Conservation (phyloP, 108 stramenopile genomes). For the Hondaea fermentalgiana region DNA sequence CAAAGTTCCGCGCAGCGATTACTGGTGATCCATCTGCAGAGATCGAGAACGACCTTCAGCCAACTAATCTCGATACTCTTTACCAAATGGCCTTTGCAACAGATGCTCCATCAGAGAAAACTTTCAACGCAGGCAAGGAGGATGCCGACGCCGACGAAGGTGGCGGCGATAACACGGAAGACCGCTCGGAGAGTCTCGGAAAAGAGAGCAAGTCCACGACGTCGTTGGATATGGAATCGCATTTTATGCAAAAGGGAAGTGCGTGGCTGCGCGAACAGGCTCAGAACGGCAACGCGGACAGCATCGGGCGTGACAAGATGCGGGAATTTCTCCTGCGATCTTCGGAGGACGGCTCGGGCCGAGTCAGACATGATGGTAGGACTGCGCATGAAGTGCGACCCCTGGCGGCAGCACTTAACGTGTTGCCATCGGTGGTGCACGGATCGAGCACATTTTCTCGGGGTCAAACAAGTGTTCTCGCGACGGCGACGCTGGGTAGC, state of each 20-base stretch:
- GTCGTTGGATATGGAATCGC: background rate
- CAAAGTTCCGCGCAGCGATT: background rate
- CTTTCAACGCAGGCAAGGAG: background rate
- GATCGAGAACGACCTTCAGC: background rate
- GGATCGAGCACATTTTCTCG: slow-evolving; percentile 64
- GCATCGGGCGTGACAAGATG: background rate
- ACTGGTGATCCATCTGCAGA: background rate
- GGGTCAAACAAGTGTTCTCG: slow-evolving; percentile 71
- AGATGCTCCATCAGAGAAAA: background rate
- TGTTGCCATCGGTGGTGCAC: slow-evolving; percentile 46
- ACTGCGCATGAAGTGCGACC: background rate
- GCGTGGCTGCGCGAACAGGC: background rate
- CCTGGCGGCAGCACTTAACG: background rate
- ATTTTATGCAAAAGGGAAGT: background rate
- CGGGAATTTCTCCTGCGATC: background rate
- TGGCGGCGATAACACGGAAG: background rate
- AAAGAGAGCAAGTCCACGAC: background rate
- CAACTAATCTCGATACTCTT: background rate
- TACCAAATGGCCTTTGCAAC: background rate
- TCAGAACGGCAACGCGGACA: background rate
- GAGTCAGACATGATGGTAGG: background rate
- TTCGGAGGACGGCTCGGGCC: background rate
- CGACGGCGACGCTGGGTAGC: slow-evolving; percentile 55
- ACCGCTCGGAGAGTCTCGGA: background rate
- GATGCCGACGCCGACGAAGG: background rate